Base-by-base conservation (phyloP, 495 filamentous ascomycete genomes). In the Xylaria sp. region DNA sequence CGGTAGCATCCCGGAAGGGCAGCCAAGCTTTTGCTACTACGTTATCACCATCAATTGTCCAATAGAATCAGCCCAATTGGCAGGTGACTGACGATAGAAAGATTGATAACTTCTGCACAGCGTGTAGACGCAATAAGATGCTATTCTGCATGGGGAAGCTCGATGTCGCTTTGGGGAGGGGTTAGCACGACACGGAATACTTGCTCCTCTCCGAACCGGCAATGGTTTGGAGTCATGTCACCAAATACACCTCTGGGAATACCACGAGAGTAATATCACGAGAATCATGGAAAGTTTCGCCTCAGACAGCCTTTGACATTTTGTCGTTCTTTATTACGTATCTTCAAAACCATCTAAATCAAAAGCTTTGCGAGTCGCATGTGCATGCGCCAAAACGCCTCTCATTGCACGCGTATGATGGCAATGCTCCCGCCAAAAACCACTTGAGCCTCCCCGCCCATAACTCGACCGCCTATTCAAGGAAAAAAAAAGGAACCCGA, bases 91-190 rank as follows among this genome's bases (percentile, higher is more conserved):
- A 21, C 11, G 57, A 69, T 61, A 62, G n/a, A 29, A 48, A n/a
- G 35, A 29, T 46, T 35, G 67, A 9, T 33, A 41, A 50, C n/a
- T 1, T n/a, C 44, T 58, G 53, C 31, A 57, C 21, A 11, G 7
- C 35, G 61, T 31, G 26, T 33, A 61, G 6, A 50, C 8, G n/a
- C 2, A 24, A 37, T 8, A 17, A 3, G 8, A 21, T 48, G 41
- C 67, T 61, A 61, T 69, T 50, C 67, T 69, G 43, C 26, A 69
- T 69, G 12, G 5, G 67, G 57, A 69, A 69, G 67, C 55, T 69
- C 55, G 31, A 69, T 55, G 24, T 24, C 11, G 12, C 41, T 19
- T 68, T 7, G 24, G 15, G 59, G 66, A 68, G 66, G 66, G 66
- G 66, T 68, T n/a, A 11, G 14, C 46, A 53, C 33, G n/a, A 5